phyloP scores from a whole-genome alignment of 1,284 basidiomycete genomes.

The Inonotus obliquus region DNA sequence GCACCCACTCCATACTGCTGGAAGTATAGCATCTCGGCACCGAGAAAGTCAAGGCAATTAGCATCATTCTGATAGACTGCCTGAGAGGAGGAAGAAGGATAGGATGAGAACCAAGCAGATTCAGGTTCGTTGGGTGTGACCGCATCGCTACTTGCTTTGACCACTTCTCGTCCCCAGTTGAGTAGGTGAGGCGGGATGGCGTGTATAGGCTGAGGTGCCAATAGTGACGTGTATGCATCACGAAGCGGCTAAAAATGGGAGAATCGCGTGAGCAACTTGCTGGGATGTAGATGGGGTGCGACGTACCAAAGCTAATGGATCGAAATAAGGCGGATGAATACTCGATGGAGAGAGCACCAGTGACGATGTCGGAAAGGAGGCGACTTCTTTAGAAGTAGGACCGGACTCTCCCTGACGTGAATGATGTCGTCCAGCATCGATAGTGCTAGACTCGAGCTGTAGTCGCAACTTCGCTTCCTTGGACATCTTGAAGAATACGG shows the following conservation, averaged over 20 bases:
- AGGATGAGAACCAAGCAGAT: too few relatives aligned
- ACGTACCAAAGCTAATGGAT: background rate
- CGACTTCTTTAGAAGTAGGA: background rate
- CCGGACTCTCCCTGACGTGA: slow-evolving; percentile 26
- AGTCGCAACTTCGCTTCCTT: background rate
- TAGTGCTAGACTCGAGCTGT: slow-evolving; percentile 27
- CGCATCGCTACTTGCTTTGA: too few relatives aligned
- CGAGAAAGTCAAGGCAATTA: too few relatives aligned
- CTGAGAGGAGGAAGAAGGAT: too few relatives aligned
- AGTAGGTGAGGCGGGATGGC: background rate
- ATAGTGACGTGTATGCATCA: background rate
- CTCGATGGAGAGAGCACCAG: background rate
- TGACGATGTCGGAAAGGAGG: background rate
- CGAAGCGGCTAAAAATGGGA: background rate
- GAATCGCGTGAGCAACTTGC: background rate
- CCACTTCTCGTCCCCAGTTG: background rate
- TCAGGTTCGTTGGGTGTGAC: too few relatives aligned
- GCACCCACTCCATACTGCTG: too few relatives aligned
- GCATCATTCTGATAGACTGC: too few relatives aligned
- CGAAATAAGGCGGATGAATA: background rate
- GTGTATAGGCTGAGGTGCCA: background rate
- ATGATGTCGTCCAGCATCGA: slow-evolving; percentile 24
- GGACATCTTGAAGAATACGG: background rate
- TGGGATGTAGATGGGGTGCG: background rate
- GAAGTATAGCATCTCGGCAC: too few relatives aligned